These are phyloP conservation scores for Colletotrichum truncatum DNA, from an alignment of 2,329 filamentous ascomycete genomes.

Conservation along the genomic window DNA sequence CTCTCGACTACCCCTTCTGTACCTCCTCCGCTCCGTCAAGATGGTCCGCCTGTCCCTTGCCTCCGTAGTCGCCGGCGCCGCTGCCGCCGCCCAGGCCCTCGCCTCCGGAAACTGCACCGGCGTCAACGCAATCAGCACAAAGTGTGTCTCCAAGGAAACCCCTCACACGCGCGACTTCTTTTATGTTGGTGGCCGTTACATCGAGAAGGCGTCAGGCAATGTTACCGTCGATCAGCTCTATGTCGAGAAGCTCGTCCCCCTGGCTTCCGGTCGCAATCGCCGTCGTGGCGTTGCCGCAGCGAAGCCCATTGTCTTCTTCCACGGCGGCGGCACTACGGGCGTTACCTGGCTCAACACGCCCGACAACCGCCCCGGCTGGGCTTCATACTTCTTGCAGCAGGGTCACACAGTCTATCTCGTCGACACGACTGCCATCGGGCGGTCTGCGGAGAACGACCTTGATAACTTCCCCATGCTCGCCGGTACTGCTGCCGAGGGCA, in stretches of 20 bases:
- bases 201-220: slow-evolving; percentile 38
- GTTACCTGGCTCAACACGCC: slow-evolving; percentile 53
- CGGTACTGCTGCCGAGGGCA: slow-evolving; percentile 21
- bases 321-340: slow-evolving; percentile 21
- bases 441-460: slow-evolving; percentile 41
- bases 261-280: background rate
- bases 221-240: slow-evolving; percentile 58
- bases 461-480: slow-evolving; percentile 30
- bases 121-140: slow-evolving; percentile 26
- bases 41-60: slow-evolving; percentile 14
- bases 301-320: slow-evolving; percentile 26
- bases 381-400: slow-evolving; percentile 49
- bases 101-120: slow-evolving; percentile 12
- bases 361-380: slow-evolving; percentile 55
- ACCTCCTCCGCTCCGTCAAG: background rate
- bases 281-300: background rate
- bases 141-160: slow-evolving; percentile 27
- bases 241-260: slow-evolving; percentile 56
- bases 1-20: background rate
- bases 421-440: slow-evolving; percentile 51
- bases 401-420: slow-evolving; percentile 54
- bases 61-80: background rate
- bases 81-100: background rate
- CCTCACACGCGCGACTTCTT: slow-evolving; percentile 40
- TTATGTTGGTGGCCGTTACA: slow-evolving; percentile 48